Evolutionary conservation across 1,139 yeast species (phyloP).

Genomic region (Magnusiomyces magnusii): DNA sequence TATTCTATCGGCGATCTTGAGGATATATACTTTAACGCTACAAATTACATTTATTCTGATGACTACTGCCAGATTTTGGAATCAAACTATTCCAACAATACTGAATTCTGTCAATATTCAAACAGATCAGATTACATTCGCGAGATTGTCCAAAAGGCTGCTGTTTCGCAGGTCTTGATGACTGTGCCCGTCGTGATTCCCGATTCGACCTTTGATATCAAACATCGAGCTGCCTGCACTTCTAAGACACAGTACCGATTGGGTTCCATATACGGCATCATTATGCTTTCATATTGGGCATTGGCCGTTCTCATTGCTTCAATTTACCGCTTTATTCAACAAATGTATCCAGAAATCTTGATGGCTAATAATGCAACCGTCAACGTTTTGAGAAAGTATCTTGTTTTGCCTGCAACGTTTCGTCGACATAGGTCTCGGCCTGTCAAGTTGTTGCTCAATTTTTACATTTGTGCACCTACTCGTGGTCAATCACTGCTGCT

Average conservation of each 20-base stretch:
- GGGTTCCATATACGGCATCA: slow-evolving; percentile 22
- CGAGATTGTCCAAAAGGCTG: not conserved
- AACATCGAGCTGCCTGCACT: slow-evolving; percentile 10
- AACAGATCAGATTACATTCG: not conserved
- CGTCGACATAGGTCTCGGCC: slow-evolving; percentile 28
- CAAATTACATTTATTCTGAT: not conserved
- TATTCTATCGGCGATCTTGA: slow-evolving; percentile 14
- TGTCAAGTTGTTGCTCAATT: slow-evolving; percentile 18
- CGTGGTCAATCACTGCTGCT: slow-evolving; percentile 31
- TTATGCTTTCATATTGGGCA: slow-evolving; percentile 25
- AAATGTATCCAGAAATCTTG: slow-evolving; percentile 17
- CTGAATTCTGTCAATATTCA: not conserved
- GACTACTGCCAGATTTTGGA: not conserved
- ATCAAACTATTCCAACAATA: not conserved
- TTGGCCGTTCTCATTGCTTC: slow-evolving; percentile 19
- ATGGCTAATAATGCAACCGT: slow-evolving; percentile 17
- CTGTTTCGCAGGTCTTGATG: not conserved
- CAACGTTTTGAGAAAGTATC: slow-evolving; percentile 23
- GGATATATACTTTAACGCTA: slow-evolving; percentile 11
- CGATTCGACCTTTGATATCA: not conserved
- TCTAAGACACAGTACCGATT: slow-evolving; percentile 29
- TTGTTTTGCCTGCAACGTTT: slow-evolving; percentile 32
- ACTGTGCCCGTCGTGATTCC: not conserved
- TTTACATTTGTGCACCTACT: slow-evolving; percentile 28
- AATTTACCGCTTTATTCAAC: slow-evolving; percentile 17